Evolutionary conservation across 2,329 filamentous ascomycete genomes (phyloP).

Genomic region (Emmonsiellopsis sp.): DNA sequence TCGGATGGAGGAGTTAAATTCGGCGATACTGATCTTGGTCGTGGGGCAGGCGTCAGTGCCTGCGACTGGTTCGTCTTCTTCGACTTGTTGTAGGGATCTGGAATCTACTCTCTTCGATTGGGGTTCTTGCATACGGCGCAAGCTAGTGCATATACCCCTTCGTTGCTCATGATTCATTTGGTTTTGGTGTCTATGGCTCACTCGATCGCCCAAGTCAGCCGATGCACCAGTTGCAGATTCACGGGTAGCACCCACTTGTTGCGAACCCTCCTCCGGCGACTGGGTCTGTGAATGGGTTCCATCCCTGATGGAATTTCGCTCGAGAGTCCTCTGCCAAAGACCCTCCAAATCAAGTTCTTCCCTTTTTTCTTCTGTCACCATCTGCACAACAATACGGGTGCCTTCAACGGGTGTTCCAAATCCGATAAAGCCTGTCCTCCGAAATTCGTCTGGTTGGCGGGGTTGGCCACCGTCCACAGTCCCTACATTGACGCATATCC

Average conservation of each 20-base stretch:
- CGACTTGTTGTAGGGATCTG: not conserved
- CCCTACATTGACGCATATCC: conserved; percentile 90
- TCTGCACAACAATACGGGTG: conserved; percentile 58
- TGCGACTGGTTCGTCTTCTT: not conserved
- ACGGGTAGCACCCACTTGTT: conserved; percentile 17
- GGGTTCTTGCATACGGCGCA: conserved; percentile 6
- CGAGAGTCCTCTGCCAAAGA: conserved; percentile 47
- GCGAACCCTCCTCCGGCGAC: conserved; percentile 11
- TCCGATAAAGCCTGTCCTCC: conserved; percentile 50
- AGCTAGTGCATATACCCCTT: conserved; percentile 6
- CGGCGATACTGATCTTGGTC: not conserved
- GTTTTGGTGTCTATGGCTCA: conserved; percentile 10
- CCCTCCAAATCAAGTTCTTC: conserved; percentile 57
- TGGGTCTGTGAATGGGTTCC: conserved; percentile 9
- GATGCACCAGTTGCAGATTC: conserved; percentile 11
- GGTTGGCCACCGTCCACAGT: conserved; percentile 48
- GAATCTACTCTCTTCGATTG: not conserved
- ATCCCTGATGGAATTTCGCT: conserved; percentile 29
- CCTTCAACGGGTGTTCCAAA: conserved; percentile 56
- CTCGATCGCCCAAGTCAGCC: conserved; percentile 15
- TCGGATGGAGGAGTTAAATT: conserved; percentile 16
- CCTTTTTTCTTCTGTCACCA: conserved; percentile 62
- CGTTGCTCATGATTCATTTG: conserved; percentile 17
- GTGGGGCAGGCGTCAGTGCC: not conserved
- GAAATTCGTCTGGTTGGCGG: conserved; percentile 12